Evolutionary conservation across 78 protist species (phyloP).

Genomic region (Dictyostelium brefeldianum): DNA sequence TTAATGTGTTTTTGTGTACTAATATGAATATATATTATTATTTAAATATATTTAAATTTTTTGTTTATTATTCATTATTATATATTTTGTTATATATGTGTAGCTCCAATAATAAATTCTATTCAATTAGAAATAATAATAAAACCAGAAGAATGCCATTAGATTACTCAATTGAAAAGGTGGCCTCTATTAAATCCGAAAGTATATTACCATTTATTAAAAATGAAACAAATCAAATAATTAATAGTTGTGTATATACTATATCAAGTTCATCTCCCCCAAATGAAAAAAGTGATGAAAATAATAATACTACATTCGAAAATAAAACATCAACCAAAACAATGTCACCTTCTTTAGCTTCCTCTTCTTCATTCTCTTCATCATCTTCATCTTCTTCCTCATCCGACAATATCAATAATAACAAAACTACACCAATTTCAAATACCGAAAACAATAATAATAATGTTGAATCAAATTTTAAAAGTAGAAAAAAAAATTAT

Average conservation of each 20-base stretch:
- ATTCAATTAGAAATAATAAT: no score
- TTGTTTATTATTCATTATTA: no score
- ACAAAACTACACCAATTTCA: background rate
- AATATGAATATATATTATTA: no score
- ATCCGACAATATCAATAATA: background rate
- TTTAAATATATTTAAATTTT: no score
- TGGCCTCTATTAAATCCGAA: background rate
- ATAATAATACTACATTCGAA: background rate
- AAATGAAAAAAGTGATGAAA: background rate
- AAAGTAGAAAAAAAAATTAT: no score
- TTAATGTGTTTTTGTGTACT: no score
- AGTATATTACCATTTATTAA: constrained; percentile 15
- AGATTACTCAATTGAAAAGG: background rate
- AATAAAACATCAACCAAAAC: no score
- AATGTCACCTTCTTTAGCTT: no score
- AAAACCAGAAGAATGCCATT: background rate
- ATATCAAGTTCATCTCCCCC: background rate
- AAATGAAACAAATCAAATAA: background rate
- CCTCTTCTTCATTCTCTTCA: background rate
- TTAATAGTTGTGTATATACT: background rate
- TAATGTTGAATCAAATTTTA: background rate
- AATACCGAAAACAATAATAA: constrained; percentile 1
- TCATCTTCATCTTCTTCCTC: background rate
- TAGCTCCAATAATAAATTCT: no score
- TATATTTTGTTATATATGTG: no score